A percentile compares a stretch with the other conserved stretches of the same genome.
Evolutionary conservation across 495 filamentous ascomycete species (phyloP).

Genomic region (Hypomontagnella submonticulosa): DNA sequence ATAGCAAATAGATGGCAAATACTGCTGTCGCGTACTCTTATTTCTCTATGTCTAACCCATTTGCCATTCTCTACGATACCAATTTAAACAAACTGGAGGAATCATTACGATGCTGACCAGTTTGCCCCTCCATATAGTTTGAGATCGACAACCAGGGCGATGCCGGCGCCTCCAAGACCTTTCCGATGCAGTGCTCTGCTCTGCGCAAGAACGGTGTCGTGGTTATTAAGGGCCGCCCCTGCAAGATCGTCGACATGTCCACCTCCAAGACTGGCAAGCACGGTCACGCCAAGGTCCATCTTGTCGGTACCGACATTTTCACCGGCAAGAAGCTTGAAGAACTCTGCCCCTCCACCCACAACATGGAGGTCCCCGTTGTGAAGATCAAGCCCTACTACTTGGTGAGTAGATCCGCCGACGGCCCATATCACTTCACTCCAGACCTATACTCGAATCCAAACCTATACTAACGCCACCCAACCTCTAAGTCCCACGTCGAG

Average conservation of each 20-base stretch:
- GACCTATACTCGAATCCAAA: not conserved
- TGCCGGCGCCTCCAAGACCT: conserved; percentile 93
- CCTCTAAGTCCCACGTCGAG: conserved; percentile 84
- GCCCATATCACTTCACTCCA: not conserved
- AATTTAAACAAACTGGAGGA: not conserved
- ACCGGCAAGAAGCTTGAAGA: conserved; percentile 99
- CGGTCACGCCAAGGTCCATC: conserved; percentile 99
- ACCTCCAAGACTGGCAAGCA: conserved; percentile 99
- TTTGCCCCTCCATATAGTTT: conserved; percentile 66
- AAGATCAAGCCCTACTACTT: conserved; percentile 90
- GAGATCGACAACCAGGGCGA: conserved; percentile 92
- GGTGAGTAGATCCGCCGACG: conserved; percentile 66
- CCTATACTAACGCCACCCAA: conserved; percentile 6
- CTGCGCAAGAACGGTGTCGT: conserved; percentile 98
- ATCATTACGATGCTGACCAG: conserved; percentile 38
- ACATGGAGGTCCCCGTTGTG: conserved; percentile 99
- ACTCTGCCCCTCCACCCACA: conserved; percentile 99
- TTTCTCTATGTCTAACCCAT: not conserved
- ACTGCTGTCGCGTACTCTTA: not conserved
- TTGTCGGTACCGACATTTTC: conserved; percentile 98
- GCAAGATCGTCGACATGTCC: conserved; percentile 99
- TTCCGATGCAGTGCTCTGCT: conserved; percentile 98
- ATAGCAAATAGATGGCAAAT: conserved; percentile 3
- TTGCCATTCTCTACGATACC: conserved; percentile 15
- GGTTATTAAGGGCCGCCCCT: conserved; percentile 96